Percentiles rank a stretch among this genome's conserved stretches.
These are phyloP conservation scores for Cyberlindnera sargentensis DNA, from an alignment of 805 yeast species.

Conservation along the genomic window DNA sequence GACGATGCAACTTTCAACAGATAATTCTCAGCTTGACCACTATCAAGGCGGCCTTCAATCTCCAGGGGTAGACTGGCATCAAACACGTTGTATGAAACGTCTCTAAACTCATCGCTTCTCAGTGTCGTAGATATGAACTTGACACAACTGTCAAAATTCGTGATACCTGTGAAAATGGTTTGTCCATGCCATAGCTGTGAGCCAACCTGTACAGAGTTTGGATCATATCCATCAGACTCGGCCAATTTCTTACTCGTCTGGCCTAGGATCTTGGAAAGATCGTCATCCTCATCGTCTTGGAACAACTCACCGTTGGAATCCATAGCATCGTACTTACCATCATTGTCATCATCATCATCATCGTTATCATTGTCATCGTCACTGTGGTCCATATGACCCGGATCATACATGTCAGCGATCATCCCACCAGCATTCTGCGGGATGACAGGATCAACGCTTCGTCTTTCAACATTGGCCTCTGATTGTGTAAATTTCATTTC, in stretches of 20 bases:
- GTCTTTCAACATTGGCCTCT: not conserved
- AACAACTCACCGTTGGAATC: constrained; percentile 3
- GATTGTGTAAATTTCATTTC: not conserved
- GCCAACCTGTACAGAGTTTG: constrained; percentile 5
- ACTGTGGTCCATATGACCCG: constrained; percentile 15
- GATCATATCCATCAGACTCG: constrained; percentile 17
- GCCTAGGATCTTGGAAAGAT: constrained; percentile 26
- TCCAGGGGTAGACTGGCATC: constrained; percentile 28
- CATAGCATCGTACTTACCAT: constrained; percentile 16
- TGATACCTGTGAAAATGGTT: constrained; percentile 42
- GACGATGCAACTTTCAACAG: constrained; percentile 38
- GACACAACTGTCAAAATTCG: constrained; percentile 31
- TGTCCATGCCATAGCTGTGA: constrained; percentile 40
- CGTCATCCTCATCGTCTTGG: constrained; percentile 31
- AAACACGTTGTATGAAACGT: constrained; percentile 16
- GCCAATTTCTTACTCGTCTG: constrained; percentile 17
- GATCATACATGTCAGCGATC: constrained; percentile 4
- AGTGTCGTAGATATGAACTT: constrained; percentile 24
- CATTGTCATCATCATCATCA: constrained; percentile 5
- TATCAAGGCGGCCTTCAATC: constrained; percentile 60
- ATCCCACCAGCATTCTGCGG: constrained; percentile 1
- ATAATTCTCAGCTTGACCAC: constrained; percentile 48
- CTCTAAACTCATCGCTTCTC: constrained; percentile 19
- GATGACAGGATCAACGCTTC: not conserved
- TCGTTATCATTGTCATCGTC: constrained; percentile 13